Evolutionary conservation across 768 basidiomycete species (phyloP).

Genomic region (Boletus sp.): DNA sequence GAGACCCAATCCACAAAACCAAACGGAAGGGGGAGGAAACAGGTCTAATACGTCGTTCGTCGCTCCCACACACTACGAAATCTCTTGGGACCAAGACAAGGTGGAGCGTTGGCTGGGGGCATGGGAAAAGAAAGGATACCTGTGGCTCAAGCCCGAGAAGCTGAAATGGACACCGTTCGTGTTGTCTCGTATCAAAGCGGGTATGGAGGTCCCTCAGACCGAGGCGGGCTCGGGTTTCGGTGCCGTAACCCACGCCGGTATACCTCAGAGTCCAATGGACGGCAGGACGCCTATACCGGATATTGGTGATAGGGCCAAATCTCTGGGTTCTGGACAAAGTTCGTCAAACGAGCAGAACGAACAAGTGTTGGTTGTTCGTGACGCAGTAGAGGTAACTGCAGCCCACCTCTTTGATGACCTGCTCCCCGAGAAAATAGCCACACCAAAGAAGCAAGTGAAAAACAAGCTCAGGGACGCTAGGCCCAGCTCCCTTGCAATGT

Average conservation of each 20-base stretch:
- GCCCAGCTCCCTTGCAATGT: slow-evolving; percentile 14
- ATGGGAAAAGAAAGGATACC: slow-evolving; percentile 77
- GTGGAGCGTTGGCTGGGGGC: slow-evolving; percentile 62
- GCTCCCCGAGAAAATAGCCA: slow-evolving; percentile 12
- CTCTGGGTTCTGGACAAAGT: slow-evolving; percentile 11
- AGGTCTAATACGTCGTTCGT: slow-evolving; percentile 52
- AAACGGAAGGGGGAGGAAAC: slow-evolving; percentile 32
- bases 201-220: slow-evolving; percentile 26
- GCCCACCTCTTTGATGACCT: slow-evolving; percentile 33
- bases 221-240: slow-evolving; percentile 14
- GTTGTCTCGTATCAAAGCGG: slow-evolving; percentile 44
- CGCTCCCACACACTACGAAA: slow-evolving; percentile 66
- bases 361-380: slow-evolving; percentile 1
- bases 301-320: slow-evolving; percentile 14
- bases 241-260: slow-evolving; percentile 3
- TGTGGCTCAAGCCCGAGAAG: slow-evolving; percentile 73
- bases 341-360: slow-evolving; percentile 17
- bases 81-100: slow-evolving; percentile 66
- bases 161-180: slow-evolving; percentile 96
- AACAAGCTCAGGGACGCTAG: slow-evolving; percentile 11
- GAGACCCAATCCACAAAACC: slow-evolving; percentile 47
- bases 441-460: slow-evolving; percentile 21
- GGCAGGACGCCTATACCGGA: slow-evolving; percentile 23
- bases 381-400: slow-evolving; percentile 18
- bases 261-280: slow-evolving; percentile 19